These are phyloP conservation scores for Phytophthora citricola DNA, from an alignment of 352 stramenopile species.

Conservation along the genomic window DNA sequence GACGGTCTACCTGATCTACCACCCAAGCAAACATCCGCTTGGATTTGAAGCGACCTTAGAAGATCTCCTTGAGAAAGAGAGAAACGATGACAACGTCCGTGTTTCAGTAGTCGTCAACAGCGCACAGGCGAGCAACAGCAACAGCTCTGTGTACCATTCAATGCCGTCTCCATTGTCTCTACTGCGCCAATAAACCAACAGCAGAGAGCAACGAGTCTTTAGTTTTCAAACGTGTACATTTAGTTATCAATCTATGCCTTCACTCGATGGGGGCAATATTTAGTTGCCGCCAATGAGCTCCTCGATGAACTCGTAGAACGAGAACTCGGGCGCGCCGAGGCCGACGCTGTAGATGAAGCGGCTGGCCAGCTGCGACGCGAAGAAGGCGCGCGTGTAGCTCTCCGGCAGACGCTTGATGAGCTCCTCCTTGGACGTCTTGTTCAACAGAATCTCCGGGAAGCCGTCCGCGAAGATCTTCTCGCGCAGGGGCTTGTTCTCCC, in stretches of 20 bases:
- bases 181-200: constrained; percentile 5
- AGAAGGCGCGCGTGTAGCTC: constrained; percentile 82
- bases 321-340: constrained; percentile 76
- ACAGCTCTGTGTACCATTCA: constrained; percentile 30
- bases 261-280: constrained; percentile 3
- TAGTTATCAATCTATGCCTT: constrained; percentile 29
- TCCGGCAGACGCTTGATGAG: constrained; percentile 76
- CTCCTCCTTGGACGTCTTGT: constrained; percentile 64
- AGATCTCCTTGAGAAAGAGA: constrained; percentile 33
- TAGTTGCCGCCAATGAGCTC: constrained; percentile 52
- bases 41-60: constrained; percentile 22
- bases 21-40: constrained; percentile 52
- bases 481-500: constrained; percentile 69
- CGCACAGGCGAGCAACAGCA: constrained; percentile 1
- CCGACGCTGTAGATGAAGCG: constrained; percentile 85
- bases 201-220: background rate
- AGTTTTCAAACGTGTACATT: constrained; percentile 25
- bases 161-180: constrained; percentile 27
- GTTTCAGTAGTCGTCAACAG: constrained; percentile 29
- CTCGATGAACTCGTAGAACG: constrained; percentile 89
- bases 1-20: constrained; percentile 49
- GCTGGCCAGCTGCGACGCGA: constrained; percentile 82
- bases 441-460: constrained; percentile 75
- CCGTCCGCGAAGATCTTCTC: constrained; percentile 78
- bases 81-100: constrained; percentile 8